phyloP scores from a whole-genome alignment of 1,284 basidiomycete species.

The Leccinum fallax region DNA sequence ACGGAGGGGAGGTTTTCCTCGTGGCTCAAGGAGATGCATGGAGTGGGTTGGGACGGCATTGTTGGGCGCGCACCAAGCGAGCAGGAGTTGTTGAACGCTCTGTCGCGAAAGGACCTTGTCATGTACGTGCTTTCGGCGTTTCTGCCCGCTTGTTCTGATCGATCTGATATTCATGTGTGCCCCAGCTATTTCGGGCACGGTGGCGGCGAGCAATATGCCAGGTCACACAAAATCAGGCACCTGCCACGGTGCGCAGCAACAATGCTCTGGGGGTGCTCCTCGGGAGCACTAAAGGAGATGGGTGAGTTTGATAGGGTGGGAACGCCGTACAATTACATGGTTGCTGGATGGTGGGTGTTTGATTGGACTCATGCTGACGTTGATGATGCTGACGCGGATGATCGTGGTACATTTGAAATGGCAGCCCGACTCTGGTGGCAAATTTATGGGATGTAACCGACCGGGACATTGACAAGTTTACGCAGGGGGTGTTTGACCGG shows the following conservation, averaged over 20 bases:
- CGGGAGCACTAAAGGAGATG: constrained; percentile 84
- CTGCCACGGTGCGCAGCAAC: constrained; percentile 85
- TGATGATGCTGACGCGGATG: not conserved
- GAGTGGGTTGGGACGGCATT: constrained; percentile 83
- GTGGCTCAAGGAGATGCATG: constrained; percentile 74
- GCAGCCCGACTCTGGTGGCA: constrained; percentile 87
- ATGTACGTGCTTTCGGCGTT: constrained; percentile 60
- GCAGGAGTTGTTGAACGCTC: constrained; percentile 74
- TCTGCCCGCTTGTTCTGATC: not conserved
- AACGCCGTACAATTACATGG: constrained; percentile 92
- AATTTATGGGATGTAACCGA: constrained; percentile 99
- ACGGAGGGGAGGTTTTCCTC: constrained; percentile 84
- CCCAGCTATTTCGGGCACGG: constrained; percentile 95
- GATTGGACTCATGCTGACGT: not conserved
- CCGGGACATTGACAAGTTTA: constrained; percentile 93
- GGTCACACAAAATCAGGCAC: constrained; percentile 82
- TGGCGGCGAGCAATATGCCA: constrained; percentile 92
- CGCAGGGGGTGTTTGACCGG: constrained; percentile 81
- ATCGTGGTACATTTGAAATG: not conserved
- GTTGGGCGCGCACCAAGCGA: constrained; percentile 78
- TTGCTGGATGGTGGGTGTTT: constrained; percentile 88
- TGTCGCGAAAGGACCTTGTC: constrained; percentile 77
- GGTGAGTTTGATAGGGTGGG: constrained; percentile 93
- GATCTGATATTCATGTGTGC: constrained; percentile 7
- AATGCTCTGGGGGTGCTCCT: constrained; percentile 99